These are phyloP conservation scores for Canavalia gladiata DNA, from an alignment of 306 rosid genomes.

Conservation along the genomic window DNA sequence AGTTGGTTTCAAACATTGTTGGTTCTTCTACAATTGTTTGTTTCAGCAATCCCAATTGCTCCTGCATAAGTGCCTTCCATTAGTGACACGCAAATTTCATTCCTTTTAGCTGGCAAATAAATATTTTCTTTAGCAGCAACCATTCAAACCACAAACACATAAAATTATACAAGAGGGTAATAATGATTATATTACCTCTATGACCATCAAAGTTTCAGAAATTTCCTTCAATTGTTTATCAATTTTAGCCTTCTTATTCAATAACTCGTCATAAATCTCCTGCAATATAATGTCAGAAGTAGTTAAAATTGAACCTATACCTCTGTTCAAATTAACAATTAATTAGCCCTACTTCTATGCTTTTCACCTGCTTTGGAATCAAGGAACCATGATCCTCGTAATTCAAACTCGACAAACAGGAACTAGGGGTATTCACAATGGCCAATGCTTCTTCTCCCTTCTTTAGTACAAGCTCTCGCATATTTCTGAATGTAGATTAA, in stretches of 20 bases:
- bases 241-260: slow-evolving; percentile 58
- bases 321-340: background rate
- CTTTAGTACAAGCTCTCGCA: slow-evolving; percentile 52
- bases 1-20: slow-evolving; percentile 35
- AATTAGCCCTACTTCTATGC: background rate
- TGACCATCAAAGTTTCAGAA: slow-evolving; percentile 53
- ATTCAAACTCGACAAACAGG: slow-evolving; percentile 51
- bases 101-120: background rate
- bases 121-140: background rate
- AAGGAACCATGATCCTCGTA: slow-evolving; percentile 54
- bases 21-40: slow-evolving; percentile 46
- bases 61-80: slow-evolving; percentile 62
- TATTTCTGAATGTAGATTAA: slow-evolving; percentile 51
- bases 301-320: background rate
- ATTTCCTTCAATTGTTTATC: slow-evolving; percentile 72
- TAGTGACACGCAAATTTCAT: slow-evolving; percentile 26
- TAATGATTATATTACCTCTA: slow-evolving; percentile 66
- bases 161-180: background rate
- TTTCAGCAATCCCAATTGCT: slow-evolving; percentile 57
- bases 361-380: slow-evolving; percentile 62
- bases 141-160: background rate
- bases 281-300: slow-evolving; percentile 38
- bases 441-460: slow-evolving; percentile 59
- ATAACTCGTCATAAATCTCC: slow-evolving; percentile 64
- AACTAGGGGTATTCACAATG: slow-evolving; percentile 51